A percentile compares a stretch with the other conserved stretches of the same genome.
Evolutionary conservation across 176 grass and related monocot species (phyloP).

Genomic region (Tuctoria greenei): DNA sequence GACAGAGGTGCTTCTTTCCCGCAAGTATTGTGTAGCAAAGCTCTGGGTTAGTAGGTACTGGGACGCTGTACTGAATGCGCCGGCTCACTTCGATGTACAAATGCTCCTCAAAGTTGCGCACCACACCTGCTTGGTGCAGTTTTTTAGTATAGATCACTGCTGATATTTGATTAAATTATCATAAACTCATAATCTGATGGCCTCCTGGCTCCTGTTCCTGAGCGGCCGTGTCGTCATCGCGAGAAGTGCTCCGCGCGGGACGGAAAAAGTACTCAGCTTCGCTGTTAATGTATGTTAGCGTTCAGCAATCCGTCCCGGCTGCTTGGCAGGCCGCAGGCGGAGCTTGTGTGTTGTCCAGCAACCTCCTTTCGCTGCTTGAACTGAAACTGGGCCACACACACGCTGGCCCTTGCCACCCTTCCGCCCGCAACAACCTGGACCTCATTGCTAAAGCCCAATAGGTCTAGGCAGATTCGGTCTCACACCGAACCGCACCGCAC

Average conservation of each 20-base stretch:
- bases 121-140: constrained; percentile 34
- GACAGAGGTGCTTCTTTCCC: neutral
- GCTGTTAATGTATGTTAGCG: too few species aligned
- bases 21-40: constrained; percentile 5
- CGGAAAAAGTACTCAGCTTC: too few species aligned
- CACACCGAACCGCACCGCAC: neutral
- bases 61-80: neutral
- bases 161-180: constrained; percentile 22
- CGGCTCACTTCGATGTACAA: constrained; percentile 32
- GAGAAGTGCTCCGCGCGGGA: too few species aligned
- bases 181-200: constrained; percentile 3
- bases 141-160: constrained; percentile 8
- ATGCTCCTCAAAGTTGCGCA: neutral
- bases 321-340: neutral
- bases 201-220: neutral
- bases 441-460: neutral
- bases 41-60: neutral
- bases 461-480: neutral
- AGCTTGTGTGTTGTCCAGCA: neutral
- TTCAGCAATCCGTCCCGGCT: neutral
- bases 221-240: too few species aligned
- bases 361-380: neutral
- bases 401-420: neutral
- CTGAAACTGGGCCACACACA: neutral
- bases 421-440: neutral